Evolutionary conservation across 805 yeast species (phyloP).

Genomic region (Ogataea chonburiensis): DNA sequence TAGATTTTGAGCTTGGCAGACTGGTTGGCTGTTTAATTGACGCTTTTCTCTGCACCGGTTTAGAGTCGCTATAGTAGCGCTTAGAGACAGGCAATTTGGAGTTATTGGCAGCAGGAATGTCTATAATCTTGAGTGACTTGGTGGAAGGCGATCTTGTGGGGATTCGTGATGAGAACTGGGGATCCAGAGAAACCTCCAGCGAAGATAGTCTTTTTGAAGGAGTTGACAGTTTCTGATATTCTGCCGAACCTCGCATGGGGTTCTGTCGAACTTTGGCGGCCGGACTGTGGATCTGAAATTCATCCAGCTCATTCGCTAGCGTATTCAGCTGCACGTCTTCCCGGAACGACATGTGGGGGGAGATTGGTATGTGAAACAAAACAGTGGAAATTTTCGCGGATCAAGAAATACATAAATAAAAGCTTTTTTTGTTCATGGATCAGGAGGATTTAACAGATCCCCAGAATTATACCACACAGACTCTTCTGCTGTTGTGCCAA

Average conservation of each 20-base stretch:
- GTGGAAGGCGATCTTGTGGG: constrained; percentile 26
- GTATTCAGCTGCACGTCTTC: constrained; percentile 3
- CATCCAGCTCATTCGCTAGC: constrained; percentile 2
- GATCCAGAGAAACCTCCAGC: constrained; percentile 18
- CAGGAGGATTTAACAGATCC: constrained; percentile 16
- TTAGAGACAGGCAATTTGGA: constrained; percentile 22
- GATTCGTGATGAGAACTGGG: constrained; percentile 24
- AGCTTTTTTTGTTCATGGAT: constrained; percentile 1
- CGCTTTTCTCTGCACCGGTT: constrained; percentile 4
- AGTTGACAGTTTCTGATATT: neutral
- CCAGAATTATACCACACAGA: constrained; percentile 28
- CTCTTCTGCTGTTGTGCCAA: constrained; percentile 33
- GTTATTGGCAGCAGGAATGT: constrained; percentile 7
- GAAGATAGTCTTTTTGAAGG: constrained; percentile 15
- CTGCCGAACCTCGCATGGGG: neutral
- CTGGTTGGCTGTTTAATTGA: constrained; percentile 8
- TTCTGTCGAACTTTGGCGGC: neutral
- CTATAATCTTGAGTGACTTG: constrained; percentile 12
- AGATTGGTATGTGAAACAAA: constrained; percentile 3
- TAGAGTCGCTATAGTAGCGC: constrained; percentile 18
- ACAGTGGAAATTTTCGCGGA: constrained; percentile 6
- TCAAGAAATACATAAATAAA: constrained; percentile 4
- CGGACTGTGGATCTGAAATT: constrained; percentile 10
- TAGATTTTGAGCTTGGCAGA: constrained; percentile 13
- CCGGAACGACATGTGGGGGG: constrained; percentile 4